phyloP scores from a whole-genome alignment of 2,329 filamentous ascomycete species.

The Ceratocystis ficicola region DNA sequence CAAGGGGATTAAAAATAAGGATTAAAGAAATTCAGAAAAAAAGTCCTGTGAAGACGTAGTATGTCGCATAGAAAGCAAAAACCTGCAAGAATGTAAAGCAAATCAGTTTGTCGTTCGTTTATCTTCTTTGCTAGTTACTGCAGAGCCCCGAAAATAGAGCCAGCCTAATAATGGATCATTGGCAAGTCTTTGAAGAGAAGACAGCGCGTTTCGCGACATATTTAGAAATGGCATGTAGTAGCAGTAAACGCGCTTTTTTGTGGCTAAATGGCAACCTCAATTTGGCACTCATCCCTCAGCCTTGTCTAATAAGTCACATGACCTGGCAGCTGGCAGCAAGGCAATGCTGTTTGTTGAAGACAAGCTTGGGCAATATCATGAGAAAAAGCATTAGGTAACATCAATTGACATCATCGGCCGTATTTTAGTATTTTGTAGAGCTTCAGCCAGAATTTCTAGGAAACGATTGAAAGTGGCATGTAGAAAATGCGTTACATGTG shows the following conservation, averaged over 20 bases:
- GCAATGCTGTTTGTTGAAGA: background rate
- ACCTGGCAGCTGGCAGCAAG: background rate
- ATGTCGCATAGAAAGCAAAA: background rate
- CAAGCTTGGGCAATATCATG: background rate
- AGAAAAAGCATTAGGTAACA: background rate
- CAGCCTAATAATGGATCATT: background rate
- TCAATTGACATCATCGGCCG: background rate
- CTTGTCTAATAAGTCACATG: background rate
- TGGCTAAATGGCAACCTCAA: background rate
- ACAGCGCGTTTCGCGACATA: background rate
- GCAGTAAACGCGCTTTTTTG: background rate
- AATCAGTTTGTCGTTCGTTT: background rate
- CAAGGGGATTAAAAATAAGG: conserved; percentile 8
- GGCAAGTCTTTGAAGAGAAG: background rate
- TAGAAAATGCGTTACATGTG: no score
- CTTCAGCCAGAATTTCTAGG: no score
- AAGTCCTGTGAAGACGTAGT: background rate
- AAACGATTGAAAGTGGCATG: no score
- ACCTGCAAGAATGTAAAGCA: background rate
- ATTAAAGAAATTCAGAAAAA: background rate
- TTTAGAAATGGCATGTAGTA: background rate
- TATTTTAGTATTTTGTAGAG: background rate
- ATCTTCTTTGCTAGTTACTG: background rate
- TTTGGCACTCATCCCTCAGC: background rate
- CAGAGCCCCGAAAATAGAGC: background rate